Evolutionary conservation across 176 grass and related monocot species (phyloP), one percentile per base, ranked within the genome.

Genomic region (Phoenix roebelenii): DNA sequence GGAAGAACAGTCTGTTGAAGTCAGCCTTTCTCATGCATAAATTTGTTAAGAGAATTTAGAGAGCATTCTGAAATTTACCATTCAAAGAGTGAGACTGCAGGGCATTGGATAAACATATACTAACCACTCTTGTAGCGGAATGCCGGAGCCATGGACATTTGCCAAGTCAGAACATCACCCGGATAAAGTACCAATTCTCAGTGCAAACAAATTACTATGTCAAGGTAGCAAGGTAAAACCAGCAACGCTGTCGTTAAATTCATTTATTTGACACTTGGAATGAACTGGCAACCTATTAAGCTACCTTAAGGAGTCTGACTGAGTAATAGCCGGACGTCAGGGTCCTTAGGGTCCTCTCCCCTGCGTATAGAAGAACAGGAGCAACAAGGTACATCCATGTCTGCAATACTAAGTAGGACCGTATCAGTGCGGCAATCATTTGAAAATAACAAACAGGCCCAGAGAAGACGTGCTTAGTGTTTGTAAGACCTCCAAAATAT

Each of bases 91-190:
- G 94, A 98, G 24, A 98, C 88, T 54, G 81, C 84, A 61, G 94
- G 94, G 69, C 94, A 98, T 52, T 98, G 85, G 70, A 98, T 88
- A 81, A 98, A 98, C 94, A 98, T 98, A 76, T 98, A 98, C 70
- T 98, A 88, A 10, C 94, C 94, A 3, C 94, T 98, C 71, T 89
- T 98, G 79, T 98, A 83, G 23, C 94, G 87, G 58, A 93, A 98
- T 66, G 67, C 66, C 9, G 76, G 70, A 51, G 94, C 88, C 55
- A 85, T 98, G 18, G 94, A 93, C 88, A 98, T 98, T 72, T 98
- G 94, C 53, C 93, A 53, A 17, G 88, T 89, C 55, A 98, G 79
- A 70, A 98, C 94, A 63, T 98, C 89, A 55, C 94, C 94, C 65
- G 85, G 94, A 82, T 98, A 98, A 79, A 98, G 86, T 39, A 88